A percentile compares a stretch with the other conserved stretches of the same genome.
Evolutionary conservation across 1,139 yeast genomes (phyloP).

Genomic region (Magnusiomyces tetraspermus): DNA sequence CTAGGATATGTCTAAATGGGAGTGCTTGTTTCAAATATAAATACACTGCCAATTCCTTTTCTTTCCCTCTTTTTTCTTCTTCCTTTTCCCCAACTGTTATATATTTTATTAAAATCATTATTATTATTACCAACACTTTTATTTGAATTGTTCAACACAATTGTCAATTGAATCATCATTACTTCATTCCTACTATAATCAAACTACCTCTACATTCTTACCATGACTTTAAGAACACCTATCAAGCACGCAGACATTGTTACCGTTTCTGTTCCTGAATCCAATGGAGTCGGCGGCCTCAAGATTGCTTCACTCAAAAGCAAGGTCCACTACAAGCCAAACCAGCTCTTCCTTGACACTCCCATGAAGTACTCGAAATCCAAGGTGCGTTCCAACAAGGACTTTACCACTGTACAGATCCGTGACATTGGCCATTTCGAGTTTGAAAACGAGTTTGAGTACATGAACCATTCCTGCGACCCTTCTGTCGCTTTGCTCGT

Average conservation of each 20-base stretch:
- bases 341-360: neutral
- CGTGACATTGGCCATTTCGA: constrained; percentile 1
- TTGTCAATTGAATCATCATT: neutral
- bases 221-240: constrained; percentile 1
- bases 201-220: neutral
- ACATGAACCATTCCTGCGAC: constrained; percentile 16
- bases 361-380: neutral
- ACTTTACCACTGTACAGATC: constrained; percentile 1
- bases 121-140: too few relatives aligned
- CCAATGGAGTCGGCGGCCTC: neutral
- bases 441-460: constrained; percentile 14
- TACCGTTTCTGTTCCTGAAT: neutral
- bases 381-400: neutral
- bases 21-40: too few relatives aligned
- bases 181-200: neutral
- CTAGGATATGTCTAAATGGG: too few relatives aligned
- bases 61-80: too few relatives aligned
- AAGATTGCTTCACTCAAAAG: neutral
- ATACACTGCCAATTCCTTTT: too few relatives aligned
- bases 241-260: neutral
- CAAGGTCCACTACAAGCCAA: neutral
- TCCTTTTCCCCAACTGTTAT: too few relatives aligned
- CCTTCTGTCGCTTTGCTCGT: constrained; percentile 11
- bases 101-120: too few relatives aligned
- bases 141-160: too few relatives aligned